These are phyloP conservation scores for Curvularia hawaiiensis DNA, from an alignment of 2,329 filamentous ascomycete species.

Conservation along the genomic window DNA sequence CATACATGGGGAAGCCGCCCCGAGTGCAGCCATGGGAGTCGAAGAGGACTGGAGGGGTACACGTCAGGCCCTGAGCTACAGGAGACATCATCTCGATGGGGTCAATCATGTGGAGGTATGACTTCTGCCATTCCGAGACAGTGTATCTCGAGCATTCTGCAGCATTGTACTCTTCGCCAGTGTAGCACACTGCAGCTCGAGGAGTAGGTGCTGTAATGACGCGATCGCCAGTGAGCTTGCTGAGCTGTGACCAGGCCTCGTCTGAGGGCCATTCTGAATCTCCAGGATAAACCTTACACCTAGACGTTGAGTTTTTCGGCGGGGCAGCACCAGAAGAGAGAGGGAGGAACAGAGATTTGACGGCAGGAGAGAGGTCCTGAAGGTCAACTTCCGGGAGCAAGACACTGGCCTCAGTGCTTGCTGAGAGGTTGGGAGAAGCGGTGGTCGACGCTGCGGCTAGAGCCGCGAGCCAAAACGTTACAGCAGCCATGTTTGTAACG, in stretches of 20 bases:
- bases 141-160: constrained; percentile 39
- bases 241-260: constrained; percentile 54
- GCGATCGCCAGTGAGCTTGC: constrained; percentile 42
- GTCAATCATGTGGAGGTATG: constrained; percentile 42
- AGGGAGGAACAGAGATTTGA: constrained; percentile 32
- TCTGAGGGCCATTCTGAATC: constrained; percentile 56
- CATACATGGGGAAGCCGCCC: constrained; percentile 45
- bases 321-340: constrained; percentile 10
- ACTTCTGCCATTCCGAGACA: constrained; percentile 36
- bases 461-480: constrained; percentile 29
- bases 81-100: constrained; percentile 48
- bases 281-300: constrained; percentile 58
- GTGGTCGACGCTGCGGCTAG: constrained; percentile 29
- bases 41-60: constrained; percentile 42
- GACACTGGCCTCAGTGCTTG: constrained; percentile 6
- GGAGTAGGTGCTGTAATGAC: constrained; percentile 36
- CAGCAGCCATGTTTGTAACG: constrained; percentile 19
- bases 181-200: constrained; percentile 42
- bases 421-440: constrained; percentile 28
- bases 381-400: constrained; percentile 29
- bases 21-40: constrained; percentile 43
- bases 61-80: constrained; percentile 46
- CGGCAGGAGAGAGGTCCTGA: constrained; percentile 20
- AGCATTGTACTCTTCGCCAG: constrained; percentile 34
- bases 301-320: constrained; percentile 23